Conservation (phyloP, 768 basidiomycete genomes). For the Agaricus sinodeliciosus region DNA sequence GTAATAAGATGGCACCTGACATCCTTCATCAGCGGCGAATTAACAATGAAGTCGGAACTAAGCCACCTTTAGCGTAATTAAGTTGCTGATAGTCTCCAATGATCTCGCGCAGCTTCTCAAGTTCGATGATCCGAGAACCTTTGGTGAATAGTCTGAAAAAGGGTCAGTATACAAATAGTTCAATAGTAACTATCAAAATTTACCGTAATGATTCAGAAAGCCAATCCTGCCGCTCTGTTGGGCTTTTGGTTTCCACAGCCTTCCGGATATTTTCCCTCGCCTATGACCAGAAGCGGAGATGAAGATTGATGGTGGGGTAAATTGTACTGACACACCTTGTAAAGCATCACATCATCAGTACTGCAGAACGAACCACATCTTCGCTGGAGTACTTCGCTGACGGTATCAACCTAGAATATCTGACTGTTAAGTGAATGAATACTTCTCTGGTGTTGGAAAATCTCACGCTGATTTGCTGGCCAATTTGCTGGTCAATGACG, state of each 20-base stretch:
- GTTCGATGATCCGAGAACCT: constrained; percentile 77
- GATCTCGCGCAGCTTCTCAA: constrained; percentile 80
- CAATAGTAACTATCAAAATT: neutral
- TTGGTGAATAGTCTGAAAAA: constrained; percentile 73
- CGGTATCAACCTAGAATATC: constrained; percentile 76
- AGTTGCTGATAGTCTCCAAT: constrained; percentile 86
- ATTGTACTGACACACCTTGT: constrained; percentile 57
- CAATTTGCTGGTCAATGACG: constrained; percentile 96
- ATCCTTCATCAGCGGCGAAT: constrained; percentile 7
- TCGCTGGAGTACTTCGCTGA: constrained; percentile 91
- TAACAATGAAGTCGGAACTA: neutral
- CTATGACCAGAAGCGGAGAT: constrained; percentile 31
- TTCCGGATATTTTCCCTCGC: constrained; percentile 92
- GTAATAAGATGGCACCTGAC: constrained; percentile 78
- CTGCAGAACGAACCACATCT: constrained; percentile 97
- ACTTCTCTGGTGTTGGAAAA: constrained; percentile 1
- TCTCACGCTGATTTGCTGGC: constrained; percentile 88
- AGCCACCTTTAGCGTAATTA: constrained; percentile 71
- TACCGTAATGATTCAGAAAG: constrained; percentile 86
- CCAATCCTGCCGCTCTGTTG: constrained; percentile 68
- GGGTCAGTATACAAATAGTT: constrained; percentile 6
- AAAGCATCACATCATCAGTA: constrained; percentile 95
- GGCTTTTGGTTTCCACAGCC: constrained; percentile 75
- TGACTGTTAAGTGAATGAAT: constrained; percentile 7
- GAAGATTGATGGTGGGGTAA: neutral